Evolutionary conservation across 1,284 basidiomycete genomes (phyloP), one percentile per base, ranked within the genome.

Genomic region (Cryptococcus amylolentus): DNA sequence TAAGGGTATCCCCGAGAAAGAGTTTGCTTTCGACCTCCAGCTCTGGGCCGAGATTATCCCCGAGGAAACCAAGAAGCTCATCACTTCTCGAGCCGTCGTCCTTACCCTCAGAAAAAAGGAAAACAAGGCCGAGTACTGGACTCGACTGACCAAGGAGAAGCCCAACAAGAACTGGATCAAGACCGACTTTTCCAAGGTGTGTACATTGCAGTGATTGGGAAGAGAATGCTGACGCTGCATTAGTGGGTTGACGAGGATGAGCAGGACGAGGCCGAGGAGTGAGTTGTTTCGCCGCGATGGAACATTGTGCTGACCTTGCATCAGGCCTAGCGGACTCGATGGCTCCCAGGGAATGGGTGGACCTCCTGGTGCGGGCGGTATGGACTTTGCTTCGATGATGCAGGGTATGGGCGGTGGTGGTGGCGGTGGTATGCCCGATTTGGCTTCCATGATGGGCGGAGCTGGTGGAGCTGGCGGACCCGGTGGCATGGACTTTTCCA

Each of bases 191-290:
- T 80, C 81, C 69, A 93, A 89, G 76, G 78, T 78, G 48, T n/a
- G 73, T 59, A 38, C n/a, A 31, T 13, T 44, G 26, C 38, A 43
- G 41, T 16, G 38, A 26, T 41, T 41, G 23, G 27, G 28, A 12
- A 43, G 2, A 42, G 28, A 23, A 20, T 48, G 26, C 37, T 46
- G 23, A 46, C 18, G 27, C 28, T 40, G 48, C 31, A 49, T 43
- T 47, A 63, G 79, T 96, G 91, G 91, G 88, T 88, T 51, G 92
- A 95, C 72, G 92, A 96, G 80, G 92, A 96, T 71, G 92, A 96
- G 77, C 92, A 96, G 79, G 88, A 90, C 37, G 87, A 81, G 49
- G 69, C 70, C 53, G 76, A 70, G 43, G 60, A 79, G 69, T 72
- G 54, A 69, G 69, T 68, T 14, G 23, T 46, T 47, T 0, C 12